Base-by-base conservation (phyloP, 2,329 filamentous ascomycete genomes). In the Apiospora pterosperma region DNA sequence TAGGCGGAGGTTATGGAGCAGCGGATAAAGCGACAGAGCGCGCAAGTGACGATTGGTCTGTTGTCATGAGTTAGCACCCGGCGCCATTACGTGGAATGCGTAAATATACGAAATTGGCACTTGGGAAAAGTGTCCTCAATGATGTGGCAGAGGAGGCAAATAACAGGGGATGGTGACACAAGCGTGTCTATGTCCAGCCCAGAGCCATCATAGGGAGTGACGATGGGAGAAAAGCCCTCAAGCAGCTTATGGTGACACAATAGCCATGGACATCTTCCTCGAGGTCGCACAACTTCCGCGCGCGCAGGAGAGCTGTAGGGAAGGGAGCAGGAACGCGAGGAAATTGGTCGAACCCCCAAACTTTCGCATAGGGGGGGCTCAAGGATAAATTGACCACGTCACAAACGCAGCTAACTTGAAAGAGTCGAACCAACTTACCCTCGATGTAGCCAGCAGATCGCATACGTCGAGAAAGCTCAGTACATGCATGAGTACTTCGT, bases 11-110 rank as follows among this genome's bases (percentile, higher is more conserved):
- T 79, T 79, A 73, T 91, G 90, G 19, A 92, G 79, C 63, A 91
- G 81, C n/a, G 89, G 90, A 48, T 88, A 82, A 52, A 87, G 80
- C 28, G 87, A 88, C 60, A 92, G 82, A 52, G 76, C 74, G 68
- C 89, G 87, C 62, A 92, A 81, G 66, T 83, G 84, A 72, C 85
- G 89, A 66, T 82, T 89, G 42, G 84, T 85, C 88, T 90, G 62
- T 36, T 11, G 59, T 63, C 38, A 48, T 12, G 23, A 61, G 28
- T 41, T 44, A 65, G 65, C 41, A 44, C 52, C 28, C 52, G 64
- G 63, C 65, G 28, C 31, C 61, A 62, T 52, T 34, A 41, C 62
- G 64, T 63, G 64, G 64, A 63, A 66, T 63, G 65, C 61, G 65
- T 52, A 67, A 62, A 59, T 10, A 21, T 44, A 60, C 36, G 16